Evolutionary conservation across 768 basidiomycete genomes (phyloP).

Genomic region (Russula sp.): DNA sequence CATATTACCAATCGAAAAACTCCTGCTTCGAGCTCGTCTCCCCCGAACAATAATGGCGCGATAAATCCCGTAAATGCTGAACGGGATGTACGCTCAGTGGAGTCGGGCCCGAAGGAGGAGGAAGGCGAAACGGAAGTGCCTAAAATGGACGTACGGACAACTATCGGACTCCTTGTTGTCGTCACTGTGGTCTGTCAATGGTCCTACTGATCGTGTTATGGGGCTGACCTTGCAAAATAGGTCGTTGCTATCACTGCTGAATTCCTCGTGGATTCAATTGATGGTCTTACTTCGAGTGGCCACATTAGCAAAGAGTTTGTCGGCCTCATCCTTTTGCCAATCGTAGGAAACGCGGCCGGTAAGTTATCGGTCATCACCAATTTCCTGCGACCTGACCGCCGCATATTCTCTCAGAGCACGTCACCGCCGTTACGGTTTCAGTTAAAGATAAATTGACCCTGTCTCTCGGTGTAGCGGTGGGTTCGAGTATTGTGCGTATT

Average conservation of each 20-base stretch:
- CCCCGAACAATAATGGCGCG: not conserved
- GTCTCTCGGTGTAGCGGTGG: conserved; percentile 84
- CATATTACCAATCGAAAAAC: not conserved
- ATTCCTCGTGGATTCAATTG: conserved; percentile 73
- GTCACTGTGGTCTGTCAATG: conserved; percentile 34
- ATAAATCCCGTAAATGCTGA: no score
- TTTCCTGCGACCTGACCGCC: conserved; percentile 4
- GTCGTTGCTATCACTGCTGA: conserved; percentile 50
- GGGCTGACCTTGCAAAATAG: conserved; percentile 19
- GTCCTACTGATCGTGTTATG: not conserved
- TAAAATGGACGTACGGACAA: conserved; percentile 30
- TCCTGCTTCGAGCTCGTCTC: conserved; percentile 9
- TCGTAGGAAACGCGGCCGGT: conserved; percentile 85
- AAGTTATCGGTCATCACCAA: conserved; percentile 17
- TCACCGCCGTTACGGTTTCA: conserved; percentile 86
- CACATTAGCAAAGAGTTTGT: conserved; percentile 73
- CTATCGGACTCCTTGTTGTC: conserved; percentile 29
- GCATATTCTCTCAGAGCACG: conserved; percentile 50
- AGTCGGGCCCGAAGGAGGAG: conserved; percentile 20
- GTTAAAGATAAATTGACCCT: conserved; percentile 86
- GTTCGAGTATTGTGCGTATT: conserved; percentile 64
- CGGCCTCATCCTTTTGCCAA: conserved; percentile 81
- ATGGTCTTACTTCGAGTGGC: conserved; percentile 53
- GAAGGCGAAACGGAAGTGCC: conserved; percentile 28
- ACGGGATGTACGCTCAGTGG: not conserved